These are phyloP conservation scores for Trichocomaceae sp. DNA, from an alignment of 2,329 filamentous ascomycete genomes.

Conservation along the genomic window DNA sequence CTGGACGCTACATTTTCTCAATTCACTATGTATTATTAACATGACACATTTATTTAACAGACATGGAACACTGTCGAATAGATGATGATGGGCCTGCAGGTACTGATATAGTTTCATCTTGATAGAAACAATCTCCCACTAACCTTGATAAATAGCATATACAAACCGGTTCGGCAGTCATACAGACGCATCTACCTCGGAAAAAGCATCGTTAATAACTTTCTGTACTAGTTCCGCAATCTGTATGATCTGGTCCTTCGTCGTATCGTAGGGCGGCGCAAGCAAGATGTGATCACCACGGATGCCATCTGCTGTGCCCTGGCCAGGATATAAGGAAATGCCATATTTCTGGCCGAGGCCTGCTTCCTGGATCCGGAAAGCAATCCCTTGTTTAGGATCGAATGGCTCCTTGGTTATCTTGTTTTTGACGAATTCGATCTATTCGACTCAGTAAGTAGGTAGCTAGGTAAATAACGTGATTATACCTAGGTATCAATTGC, in stretches of 20 bases:
- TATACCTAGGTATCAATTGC: conserved; percentile 33
- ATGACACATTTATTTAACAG: no score
- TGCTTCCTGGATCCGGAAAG: conserved; percentile 46
- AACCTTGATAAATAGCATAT: no score
- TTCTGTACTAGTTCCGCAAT: conserved; percentile 47
- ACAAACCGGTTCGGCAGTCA: not conserved
- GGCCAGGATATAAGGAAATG: conserved; percentile 58
- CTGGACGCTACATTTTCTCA: not conserved
- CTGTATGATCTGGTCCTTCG: conserved; percentile 48
- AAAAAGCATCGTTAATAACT: conserved; percentile 50
- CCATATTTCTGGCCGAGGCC: conserved; percentile 40
- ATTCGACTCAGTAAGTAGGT: not conserved
- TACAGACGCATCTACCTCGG: not conserved
- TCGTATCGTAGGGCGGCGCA: conserved; percentile 62
- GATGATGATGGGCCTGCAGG: not conserved
- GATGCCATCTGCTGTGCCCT: conserved; percentile 53
- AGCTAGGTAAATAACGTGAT: not conserved
- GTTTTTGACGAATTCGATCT: conserved; percentile 54
- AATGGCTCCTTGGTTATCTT: conserved; percentile 51
- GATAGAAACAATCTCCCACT: not conserved
- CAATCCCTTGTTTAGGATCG: conserved; percentile 38
- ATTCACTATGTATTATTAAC: not conserved
- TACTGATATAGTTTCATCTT: not conserved
- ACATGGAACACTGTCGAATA: not conserved
- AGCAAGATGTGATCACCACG: conserved; percentile 64